Percentiles rank a stretch among this genome's conserved stretches.
Evolutionary conservation across 345 rosid genomes (phyloP).

Genomic region (Microthlaspi erraticum): DNA sequence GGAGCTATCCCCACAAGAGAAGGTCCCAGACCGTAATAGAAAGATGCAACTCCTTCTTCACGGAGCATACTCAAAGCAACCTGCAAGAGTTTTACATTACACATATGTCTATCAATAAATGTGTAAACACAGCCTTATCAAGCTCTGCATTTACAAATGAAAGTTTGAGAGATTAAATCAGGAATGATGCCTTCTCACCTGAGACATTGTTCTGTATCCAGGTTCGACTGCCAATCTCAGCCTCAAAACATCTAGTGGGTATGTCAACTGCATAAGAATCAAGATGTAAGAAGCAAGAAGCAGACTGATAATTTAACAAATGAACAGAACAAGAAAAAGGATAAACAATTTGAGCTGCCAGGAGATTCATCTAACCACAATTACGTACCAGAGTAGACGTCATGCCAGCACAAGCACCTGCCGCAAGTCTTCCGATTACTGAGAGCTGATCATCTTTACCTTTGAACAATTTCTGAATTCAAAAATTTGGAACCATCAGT

Average conservation of each 20-base stretch:
- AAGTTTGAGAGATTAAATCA: not conserved
- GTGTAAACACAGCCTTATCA: not conserved
- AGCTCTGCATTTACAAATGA: not conserved
- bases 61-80: slow-evolving; percentile 89
- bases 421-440: slow-evolving; percentile 89
- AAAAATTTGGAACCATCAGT: slow-evolving; percentile 37
- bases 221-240: slow-evolving; percentile 94
- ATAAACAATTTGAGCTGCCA: slow-evolving; percentile 1
- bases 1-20: slow-evolving; percentile 95
- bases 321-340: not conserved
- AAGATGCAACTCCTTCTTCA: slow-evolving; percentile 90
- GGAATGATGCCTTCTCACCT: slow-evolving; percentile 54
- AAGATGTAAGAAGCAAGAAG: slow-evolving; percentile 28
- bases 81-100: slow-evolving; percentile 46
- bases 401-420: slow-evolving; percentile 99
- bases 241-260: slow-evolving; percentile 95
- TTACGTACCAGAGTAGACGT: slow-evolving; percentile 91
- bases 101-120: slow-evolving; percentile 18
- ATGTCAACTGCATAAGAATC: slow-evolving; percentile 65
- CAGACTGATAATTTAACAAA: not conserved
- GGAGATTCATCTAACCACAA: not conserved
- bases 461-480: slow-evolving; percentile 73
- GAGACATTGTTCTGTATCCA: slow-evolving; percentile 79
- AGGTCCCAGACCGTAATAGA: slow-evolving; percentile 93
- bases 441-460: slow-evolving; percentile 83